Base-by-base conservation (phyloP, 1,284 basidiomycete genomes). In the Peniophora sp. region DNA sequence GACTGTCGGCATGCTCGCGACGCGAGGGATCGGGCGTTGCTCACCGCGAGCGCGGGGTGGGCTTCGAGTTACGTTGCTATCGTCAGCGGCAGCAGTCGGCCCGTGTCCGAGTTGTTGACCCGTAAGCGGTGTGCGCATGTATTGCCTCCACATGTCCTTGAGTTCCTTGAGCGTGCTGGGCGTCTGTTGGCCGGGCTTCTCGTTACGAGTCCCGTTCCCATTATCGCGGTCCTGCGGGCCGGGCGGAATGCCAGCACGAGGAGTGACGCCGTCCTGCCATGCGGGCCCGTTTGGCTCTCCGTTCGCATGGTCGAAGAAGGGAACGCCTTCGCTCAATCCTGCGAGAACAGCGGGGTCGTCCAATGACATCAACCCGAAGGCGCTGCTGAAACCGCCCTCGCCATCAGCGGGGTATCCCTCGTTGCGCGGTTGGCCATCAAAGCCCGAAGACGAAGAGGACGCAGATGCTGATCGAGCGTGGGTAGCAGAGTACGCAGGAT, bases 81-180 rank as follows among this genome's bases (percentile, higher is more conserved):
- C 18, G n/a, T n/a, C 37, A 55, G 24, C 49, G n/a, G 42, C 52
- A 5, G 24, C 44, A 8, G 36, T 45, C 10, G 62, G 57, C 10
- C 58, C 53, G 44, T 64, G 49, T 53, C 55, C 55, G 14, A 59
- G 50, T 35, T 53, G 10, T 67, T 76, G 70, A 1, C 75, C 78
- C 39, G 73, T 75, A n/a, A 83, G 62, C 22, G 85, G 85, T 17
- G 83, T 88, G 44, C 78, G 74, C 68, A 88, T 76, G 59, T 83
- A 88, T 58, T 79, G 72, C 64, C 76, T 85, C 87, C 86, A 89
- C 58, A 87, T 81, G 50, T 88, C 83, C 48, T 74, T 70, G 59
- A 86, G 60, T 57, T 87, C 82, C 53, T 73, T 70, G 8, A 57
- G 43, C 55, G 71, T 68, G 46, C 83, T 82, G 27, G 64, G 52